phyloP scores from a whole-genome alignment of 164 flowering plant genomes.

The Brasenia schreberi region DNA sequence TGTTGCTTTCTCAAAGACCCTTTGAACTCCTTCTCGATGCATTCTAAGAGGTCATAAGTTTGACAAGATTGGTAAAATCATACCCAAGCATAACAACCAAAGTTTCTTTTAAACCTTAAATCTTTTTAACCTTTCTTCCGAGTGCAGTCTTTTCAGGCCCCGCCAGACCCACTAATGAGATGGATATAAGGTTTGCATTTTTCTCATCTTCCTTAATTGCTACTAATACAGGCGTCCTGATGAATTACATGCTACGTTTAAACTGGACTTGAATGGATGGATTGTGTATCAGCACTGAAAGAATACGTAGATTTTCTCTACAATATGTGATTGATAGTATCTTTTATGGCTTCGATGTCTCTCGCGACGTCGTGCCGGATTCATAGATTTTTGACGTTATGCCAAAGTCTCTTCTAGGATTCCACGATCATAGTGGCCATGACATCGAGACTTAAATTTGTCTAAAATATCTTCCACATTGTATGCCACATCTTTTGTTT shows the following conservation, averaged over 20 bases:
- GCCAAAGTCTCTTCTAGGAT: not conserved
- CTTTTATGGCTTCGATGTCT: constrained; percentile 26
- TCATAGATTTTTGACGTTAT: constrained; percentile 13
- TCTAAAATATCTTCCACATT: constrained; percentile 9
- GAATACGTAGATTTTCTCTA: not conserved
- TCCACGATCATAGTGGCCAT: not conserved
- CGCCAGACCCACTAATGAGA: constrained; percentile 6
- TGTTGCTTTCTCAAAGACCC: not conserved
- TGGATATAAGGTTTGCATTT: not conserved
- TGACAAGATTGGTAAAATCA: constrained; percentile 3
- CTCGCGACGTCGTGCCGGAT: constrained; percentile 16
- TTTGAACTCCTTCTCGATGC: not conserved
- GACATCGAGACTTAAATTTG: constrained; percentile 1
- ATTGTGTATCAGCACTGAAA: constrained; percentile 3
- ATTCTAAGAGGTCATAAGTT: not conserved
- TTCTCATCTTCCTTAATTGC: constrained; percentile 3
- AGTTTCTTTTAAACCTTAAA: not conserved
- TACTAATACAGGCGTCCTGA: constrained; percentile 3
- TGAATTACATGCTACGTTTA: not conserved
- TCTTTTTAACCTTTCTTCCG: constrained; percentile 8
- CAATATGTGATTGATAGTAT: constrained; percentile 11
- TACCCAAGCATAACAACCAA: constrained; percentile 13
- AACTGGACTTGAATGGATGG: constrained; percentile 2
- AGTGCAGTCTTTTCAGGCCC: constrained; percentile 14
- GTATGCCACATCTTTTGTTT: constrained; percentile 4